Base-by-base conservation (phyloP, 805 yeast species). In the Blastobotrys parvus region DNA sequence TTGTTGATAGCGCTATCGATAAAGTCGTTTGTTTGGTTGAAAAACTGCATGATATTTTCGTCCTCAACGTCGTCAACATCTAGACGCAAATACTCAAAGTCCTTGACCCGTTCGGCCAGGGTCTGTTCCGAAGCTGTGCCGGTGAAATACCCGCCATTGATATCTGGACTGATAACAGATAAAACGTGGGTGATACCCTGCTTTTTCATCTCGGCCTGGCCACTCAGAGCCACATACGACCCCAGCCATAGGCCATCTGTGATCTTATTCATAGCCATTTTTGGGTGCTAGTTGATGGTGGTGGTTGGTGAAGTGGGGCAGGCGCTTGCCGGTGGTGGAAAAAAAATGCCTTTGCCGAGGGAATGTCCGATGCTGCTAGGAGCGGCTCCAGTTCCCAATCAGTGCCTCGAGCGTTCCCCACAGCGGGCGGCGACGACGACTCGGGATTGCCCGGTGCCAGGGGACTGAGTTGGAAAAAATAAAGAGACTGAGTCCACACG, bases 21-120 rank as follows among this genome's bases (percentile, higher is more conserved):
- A 58, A 85, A 87, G 8, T 62, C 62, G 52, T 81, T 81, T 1
- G 82, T 68, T 36, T 71, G 71, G n/a, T 72, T 71, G 41, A 90
- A 71, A 48, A 72, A 68, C 46, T 75, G 72, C 42, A 89, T 57
- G 10, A 92, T 70, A 52, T 90, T 78, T 19, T 78, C 74, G 1
- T 72, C 70, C 35, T 74, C 78, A 43, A 77, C 79, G 58, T 92
- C 98, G 47, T 85, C 80, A 5, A 90, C 64, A 5, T 77, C 75
- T 23, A 90, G 71, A 48, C 80, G 85, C 73, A 71, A 6, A 59
- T 65, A 52, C 23, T 49, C 45, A 36, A 53, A 46, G 13, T 64
- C 62, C 13, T 60, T 55, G 11, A 68, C 61, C 8, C 20, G 19
- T 15, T 32, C 21, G 7, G 35, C n/a, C 20, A 32, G 35, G 8